These are phyloP conservation scores for Angophora floribunda DNA, from an alignment of 345 rosid genomes.

Conservation along the genomic window DNA sequence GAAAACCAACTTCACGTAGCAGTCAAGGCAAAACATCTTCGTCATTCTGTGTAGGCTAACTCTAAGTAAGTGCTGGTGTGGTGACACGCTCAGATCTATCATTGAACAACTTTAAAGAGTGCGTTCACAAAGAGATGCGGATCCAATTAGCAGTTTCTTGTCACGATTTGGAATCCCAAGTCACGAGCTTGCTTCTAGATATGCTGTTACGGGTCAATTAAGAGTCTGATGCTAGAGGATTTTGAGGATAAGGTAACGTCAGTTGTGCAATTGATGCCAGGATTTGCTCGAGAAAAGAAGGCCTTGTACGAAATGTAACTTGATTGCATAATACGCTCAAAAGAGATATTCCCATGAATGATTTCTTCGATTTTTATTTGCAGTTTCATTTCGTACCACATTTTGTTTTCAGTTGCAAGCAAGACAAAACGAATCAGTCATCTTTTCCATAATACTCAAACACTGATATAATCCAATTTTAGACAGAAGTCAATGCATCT, in stretches of 20 bases:
- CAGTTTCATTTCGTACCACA: not conserved
- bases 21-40: not conserved
- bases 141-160: not conserved
- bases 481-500: not conserved
- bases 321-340: not conserved
- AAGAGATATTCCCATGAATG: not conserved
- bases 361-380: not conserved
- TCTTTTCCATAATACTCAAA: not conserved
- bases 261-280: not conserved
- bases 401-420: not conserved
- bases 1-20: not conserved
- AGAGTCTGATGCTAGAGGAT: not conserved
- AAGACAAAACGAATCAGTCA: not conserved
- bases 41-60: not conserved
- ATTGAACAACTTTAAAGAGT: not conserved
- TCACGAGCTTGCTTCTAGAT: not conserved
- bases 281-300: not conserved
- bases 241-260: not conserved
- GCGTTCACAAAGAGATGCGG: not conserved
- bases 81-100: not conserved
- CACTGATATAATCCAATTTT: not conserved
- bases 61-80: not conserved
- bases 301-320: not conserved
- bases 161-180: not conserved
- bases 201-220: not conserved